Base-by-base conservation (phyloP, 2,329 filamentous ascomycete species). In the Coniella lustricola region DNA sequence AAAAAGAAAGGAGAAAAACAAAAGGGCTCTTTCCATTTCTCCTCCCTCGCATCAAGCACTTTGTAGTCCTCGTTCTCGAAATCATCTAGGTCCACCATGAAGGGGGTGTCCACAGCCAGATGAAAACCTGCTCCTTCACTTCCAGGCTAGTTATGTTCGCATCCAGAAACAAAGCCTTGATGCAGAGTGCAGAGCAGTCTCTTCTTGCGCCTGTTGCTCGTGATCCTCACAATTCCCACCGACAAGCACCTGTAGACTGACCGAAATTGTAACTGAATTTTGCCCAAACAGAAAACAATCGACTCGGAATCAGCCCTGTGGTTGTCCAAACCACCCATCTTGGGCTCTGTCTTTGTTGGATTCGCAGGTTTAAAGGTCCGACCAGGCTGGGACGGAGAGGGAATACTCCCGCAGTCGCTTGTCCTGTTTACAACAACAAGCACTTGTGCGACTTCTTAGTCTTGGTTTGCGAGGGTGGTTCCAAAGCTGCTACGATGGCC, bases 401-500 rank as follows among this genome's bases (percentile, higher is more conserved):
- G 20, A 37, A 37, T 14, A 38, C 46, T 20, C 34, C 45, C 36
- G 32, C 32, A 22, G 31, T 36, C 31, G n/a, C 16, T 16, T 22
- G 17, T 36, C 20, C n/a, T n/a, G 32, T 51, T 72, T 72, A 90
- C 64, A 90, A 77, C 65, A 90, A 68, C 56, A 81, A 71, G 68
- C 86, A 90, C 66, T 79, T 84, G 67, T 79, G 76, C 25, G 25
- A 29, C 53, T 69, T 73, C 70, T 79, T 84, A 75, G 88, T 90
- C 77, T 91, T 93, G 47, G 84, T 82, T 52, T 82, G 77, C 18
- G 87, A 31, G 4, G 44, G 87, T 37, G 91, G 91, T 70, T 97
- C 91, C 56, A 97, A 76, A 36, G 91, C 91, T 55, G 91, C 91
- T 56, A 97, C 91, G 61, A 97, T 97, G 22, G 91, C 91, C 90